Percentiles rank a stretch among this genome's conserved stretches.
Conservation (phyloP, 306 rosid genomes). For the Rosa lucieae region DNA sequence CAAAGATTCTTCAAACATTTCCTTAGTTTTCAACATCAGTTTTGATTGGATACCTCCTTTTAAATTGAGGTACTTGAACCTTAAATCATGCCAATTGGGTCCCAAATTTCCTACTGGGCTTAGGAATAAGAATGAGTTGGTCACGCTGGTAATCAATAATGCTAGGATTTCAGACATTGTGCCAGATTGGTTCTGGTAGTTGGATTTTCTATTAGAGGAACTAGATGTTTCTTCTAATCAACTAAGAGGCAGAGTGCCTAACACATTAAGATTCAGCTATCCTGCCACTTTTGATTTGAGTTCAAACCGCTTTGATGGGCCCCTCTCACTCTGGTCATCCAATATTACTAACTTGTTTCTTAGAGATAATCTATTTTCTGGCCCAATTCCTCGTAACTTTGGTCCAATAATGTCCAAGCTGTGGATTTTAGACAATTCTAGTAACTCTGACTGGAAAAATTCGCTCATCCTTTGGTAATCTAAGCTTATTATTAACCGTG, state of each 20-base stretch:
- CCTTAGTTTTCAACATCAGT: conserved; percentile 23
- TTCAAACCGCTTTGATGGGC: conserved; percentile 7
- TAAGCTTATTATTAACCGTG: conserved; percentile 11
- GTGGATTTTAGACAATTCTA: not conserved
- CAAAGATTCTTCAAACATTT: not conserved
- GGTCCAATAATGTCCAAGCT: not conserved
- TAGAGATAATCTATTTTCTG: conserved; percentile 12
- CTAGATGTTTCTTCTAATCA: conserved; percentile 14
- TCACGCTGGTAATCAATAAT: not conserved
- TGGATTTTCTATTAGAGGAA: conserved; percentile 12
- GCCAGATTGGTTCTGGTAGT: conserved; percentile 32
- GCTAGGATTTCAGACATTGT: conserved; percentile 20
- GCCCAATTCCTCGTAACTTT: conserved; percentile 26
- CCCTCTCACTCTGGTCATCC: conserved; percentile 28
- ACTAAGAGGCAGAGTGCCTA: conserved; percentile 22
- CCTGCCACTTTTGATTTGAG: not conserved
- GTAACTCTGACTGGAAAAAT: conserved; percentile 5
- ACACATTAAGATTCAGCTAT: not conserved
- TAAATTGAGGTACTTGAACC: not conserved
- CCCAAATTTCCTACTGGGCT: conserved; percentile 34
- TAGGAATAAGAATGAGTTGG: conserved; percentile 15
- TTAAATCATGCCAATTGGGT: conserved; percentile 10
- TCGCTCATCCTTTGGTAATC: conserved; percentile 17
- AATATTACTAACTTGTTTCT: conserved; percentile 9
- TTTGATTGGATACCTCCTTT: conserved; percentile 38